These are phyloP conservation scores for Botrytis fragariae DNA, from an alignment of 2,329 filamentous ascomycete species.

Conservation along the genomic window DNA sequence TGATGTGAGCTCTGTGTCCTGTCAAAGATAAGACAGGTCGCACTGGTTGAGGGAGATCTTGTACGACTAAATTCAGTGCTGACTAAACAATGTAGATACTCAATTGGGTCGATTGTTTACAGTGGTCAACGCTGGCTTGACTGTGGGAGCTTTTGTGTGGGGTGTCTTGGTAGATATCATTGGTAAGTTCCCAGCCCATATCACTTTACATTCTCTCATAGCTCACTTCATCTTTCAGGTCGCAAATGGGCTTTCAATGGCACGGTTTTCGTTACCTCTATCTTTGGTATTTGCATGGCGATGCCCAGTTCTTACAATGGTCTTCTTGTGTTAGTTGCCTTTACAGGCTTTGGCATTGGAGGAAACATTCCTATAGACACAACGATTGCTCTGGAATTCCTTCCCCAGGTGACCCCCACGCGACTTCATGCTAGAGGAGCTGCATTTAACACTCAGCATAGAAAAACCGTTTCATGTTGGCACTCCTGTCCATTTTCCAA, in stretches of 20 bases:
- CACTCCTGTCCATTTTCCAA: slow-evolving; percentile 33
- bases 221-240: slow-evolving; percentile 20
- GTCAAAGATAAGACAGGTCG: neutral
- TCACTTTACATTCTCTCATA: neutral
- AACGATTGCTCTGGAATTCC: slow-evolving; percentile 34
- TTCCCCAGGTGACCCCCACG: slow-evolving; percentile 27
- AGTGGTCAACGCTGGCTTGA: slow-evolving; percentile 28
- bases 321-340: slow-evolving; percentile 26
- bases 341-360: slow-evolving; percentile 32
- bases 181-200: slow-evolving; percentile 20
- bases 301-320: slow-evolving; percentile 25
- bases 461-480: slow-evolving; percentile 32
- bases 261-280: slow-evolving; percentile 27
- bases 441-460: slow-evolving; percentile 14
- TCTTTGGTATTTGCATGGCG: slow-evolving; percentile 30
- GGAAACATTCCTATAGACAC: slow-evolving; percentile 36
- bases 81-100: slow-evolving; percentile 13
- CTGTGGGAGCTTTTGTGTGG: slow-evolving; percentile 30
- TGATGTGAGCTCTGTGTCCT: neutral
- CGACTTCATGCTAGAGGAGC: neutral
- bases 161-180: slow-evolving; percentile 32
- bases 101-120: slow-evolving; percentile 29
- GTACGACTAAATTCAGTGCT: slow-evolving; percentile 3
- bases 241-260: slow-evolving; percentile 34
- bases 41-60: neutral